These are phyloP conservation scores for Cryptosporidium felis DNA, from an alignment of 169 alveolate genomes.

Conservation along the genomic window DNA sequence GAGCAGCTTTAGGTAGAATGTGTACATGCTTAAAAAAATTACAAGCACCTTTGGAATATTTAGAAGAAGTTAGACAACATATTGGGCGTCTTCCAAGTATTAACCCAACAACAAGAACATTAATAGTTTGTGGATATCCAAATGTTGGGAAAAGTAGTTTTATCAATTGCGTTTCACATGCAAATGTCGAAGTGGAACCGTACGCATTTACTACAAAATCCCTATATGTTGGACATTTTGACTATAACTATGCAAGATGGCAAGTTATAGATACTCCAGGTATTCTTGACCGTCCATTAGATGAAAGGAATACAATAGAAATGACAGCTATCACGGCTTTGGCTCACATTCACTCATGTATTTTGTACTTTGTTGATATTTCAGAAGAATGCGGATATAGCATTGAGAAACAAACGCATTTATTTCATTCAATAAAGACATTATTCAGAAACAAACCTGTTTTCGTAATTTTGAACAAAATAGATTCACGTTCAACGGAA, in stretches of 20 bases:
- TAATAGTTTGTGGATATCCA: conserved; percentile 97
- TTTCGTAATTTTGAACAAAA: conserved; percentile 93
- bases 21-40: conserved; percentile 95
- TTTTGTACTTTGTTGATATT: conserved; percentile 89
- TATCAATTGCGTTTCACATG: conserved; percentile 95
- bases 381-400: conserved; percentile 97
- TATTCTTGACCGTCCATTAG: conserved; percentile 96
- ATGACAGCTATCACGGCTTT: conserved; percentile 99
- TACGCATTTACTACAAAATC: conserved; percentile 99
- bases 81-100: conserved; percentile 95
- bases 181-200: conserved; percentile 98
- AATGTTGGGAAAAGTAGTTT: conserved; percentile 98
- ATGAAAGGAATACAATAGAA: conserved; percentile 97
- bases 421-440: conserved; percentile 93
- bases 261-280: conserved; percentile 99
- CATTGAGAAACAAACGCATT: conserved; percentile 89
- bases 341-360: conserved; percentile 96
- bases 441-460: conserved; percentile 94
- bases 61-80: conserved; percentile 99
- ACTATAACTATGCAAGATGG: conserved; percentile 95
- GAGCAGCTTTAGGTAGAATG: conserved; percentile 98
- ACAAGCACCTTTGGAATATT: conserved; percentile 91
- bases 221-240: conserved; percentile 99
- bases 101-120: conserved; percentile 93
- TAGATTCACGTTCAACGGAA: conserved; percentile 88